Conservation (phyloP, 179 eudicot genomes). For the Silene vulgaris region DNA sequence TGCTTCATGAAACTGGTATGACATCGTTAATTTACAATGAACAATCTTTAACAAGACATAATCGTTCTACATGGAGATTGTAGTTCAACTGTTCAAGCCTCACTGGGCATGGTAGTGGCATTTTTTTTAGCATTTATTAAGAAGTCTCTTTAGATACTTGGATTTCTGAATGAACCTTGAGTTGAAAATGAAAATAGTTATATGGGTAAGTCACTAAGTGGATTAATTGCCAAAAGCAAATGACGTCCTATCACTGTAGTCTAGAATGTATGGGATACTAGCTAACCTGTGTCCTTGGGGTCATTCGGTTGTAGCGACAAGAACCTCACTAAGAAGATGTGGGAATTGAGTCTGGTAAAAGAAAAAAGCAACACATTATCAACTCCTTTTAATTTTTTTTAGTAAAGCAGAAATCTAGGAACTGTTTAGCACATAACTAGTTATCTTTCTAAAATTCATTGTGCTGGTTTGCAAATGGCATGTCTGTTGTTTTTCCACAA, state of each 20-base stretch:
- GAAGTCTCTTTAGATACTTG: not conserved
- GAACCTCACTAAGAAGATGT: not conserved
- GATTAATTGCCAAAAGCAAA: not conserved
- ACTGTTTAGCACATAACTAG: not conserved
- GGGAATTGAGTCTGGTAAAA: not conserved
- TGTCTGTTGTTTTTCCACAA: not conserved
- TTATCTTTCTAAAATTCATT: not conserved
- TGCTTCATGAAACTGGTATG: conserved; percentile 79
- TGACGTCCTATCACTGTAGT: not conserved
- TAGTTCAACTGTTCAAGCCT: not conserved
- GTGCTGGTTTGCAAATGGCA: not conserved
- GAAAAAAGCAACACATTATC: not conserved
- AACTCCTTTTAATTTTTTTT: not conserved
- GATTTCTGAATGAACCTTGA: not conserved
- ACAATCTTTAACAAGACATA: not conserved
- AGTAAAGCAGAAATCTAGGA: not conserved
- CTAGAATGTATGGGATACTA: not conserved
- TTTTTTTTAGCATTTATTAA: not conserved
- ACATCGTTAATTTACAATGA: not conserved
- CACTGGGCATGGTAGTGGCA: not conserved
- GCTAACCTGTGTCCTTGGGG: not conserved
- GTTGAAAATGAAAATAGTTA: not conserved
- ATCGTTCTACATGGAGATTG: not conserved
- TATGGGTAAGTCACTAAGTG: not conserved
- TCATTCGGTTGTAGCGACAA: conserved; percentile 7